Percentiles rank a stretch among this genome's conserved stretches.
These are phyloP conservation scores for Alnus glutinosa DNA, from an alignment of 306 rosid species.

Conservation along the genomic window DNA sequence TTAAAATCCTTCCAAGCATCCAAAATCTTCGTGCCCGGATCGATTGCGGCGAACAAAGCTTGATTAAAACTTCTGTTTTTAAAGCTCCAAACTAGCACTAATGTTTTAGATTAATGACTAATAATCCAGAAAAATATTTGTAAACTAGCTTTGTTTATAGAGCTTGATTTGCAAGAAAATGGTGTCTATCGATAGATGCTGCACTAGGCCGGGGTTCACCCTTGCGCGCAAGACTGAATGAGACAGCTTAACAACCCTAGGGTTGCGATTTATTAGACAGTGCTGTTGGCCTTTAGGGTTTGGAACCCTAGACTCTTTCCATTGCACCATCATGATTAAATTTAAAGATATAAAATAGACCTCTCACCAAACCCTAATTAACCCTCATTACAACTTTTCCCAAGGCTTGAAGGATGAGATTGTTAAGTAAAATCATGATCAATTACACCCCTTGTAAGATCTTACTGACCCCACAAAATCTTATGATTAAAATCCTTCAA, in stretches of 20 bases:
- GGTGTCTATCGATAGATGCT: constrained; percentile 24
- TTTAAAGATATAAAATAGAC: constrained; percentile 21
- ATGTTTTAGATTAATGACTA: neutral
- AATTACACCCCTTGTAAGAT: constrained; percentile 18
- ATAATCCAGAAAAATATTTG: constrained; percentile 9
- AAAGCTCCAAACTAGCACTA: constrained; percentile 13
- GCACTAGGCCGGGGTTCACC: neutral
- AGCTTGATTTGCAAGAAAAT: constrained; percentile 39
- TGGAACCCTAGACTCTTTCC: neutral
- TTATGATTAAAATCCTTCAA: constrained; percentile 10
- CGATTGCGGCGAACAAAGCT: constrained; percentile 6
- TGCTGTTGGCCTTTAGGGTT: constrained; percentile 5
- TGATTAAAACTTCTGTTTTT: neutral
- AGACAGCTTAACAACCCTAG: constrained; percentile 27
- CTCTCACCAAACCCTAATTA: constrained; percentile 32
- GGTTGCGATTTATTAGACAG: constrained; percentile 15
- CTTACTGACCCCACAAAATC: constrained; percentile 33
- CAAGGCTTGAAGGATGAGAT: constrained; percentile 31
- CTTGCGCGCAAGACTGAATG: constrained; percentile 20
- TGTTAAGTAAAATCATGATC: constrained; percentile 25
- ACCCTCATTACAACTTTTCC: constrained; percentile 2
- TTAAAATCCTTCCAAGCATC: neutral
- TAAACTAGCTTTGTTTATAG: constrained; percentile 17
- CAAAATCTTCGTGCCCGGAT: constrained; percentile 10
- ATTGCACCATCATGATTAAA: constrained; percentile 22